These are phyloP conservation scores for Eucalyptus pumila DNA, from an alignment of 345 rosid genomes.

Conservation along the genomic window DNA sequence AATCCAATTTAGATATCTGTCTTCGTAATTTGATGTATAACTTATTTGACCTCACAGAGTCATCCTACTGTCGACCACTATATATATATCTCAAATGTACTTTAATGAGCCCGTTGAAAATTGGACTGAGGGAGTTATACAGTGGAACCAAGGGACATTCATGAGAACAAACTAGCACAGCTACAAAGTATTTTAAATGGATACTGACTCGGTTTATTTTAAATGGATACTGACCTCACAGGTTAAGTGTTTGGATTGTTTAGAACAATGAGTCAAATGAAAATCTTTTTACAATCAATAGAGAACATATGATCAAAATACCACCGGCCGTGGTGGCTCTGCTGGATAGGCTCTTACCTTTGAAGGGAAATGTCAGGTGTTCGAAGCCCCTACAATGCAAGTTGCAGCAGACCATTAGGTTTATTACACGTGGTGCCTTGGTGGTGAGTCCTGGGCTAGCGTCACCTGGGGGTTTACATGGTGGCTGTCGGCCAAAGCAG, in stretches of 20 bases:
- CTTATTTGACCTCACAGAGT: neutral
- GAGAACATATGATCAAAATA: too few relatives aligned
- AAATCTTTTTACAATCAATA: neutral
- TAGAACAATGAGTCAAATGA: neutral
- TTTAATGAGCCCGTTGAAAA: neutral
- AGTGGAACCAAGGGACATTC: neutral
- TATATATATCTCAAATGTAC: neutral
- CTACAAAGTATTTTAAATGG: neutral
- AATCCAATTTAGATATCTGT: neutral
- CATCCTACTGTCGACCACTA: neutral
- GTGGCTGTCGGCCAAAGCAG: too few relatives aligned
- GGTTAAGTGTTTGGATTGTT: neutral
- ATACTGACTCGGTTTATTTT: neutral
- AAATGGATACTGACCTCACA: too few relatives aligned
- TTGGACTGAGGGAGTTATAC: neutral
- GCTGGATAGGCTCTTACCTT: too few relatives aligned
- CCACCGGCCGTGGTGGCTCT: too few relatives aligned
- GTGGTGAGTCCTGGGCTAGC: too few relatives aligned
- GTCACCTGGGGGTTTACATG: too few relatives aligned
- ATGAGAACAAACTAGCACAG: neutral
- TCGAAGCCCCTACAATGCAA: too few relatives aligned
- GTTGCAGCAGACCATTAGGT: too few relatives aligned
- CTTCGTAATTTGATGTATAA: neutral
- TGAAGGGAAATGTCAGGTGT: too few relatives aligned
- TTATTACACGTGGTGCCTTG: too few relatives aligned